Percentiles rank a stretch among this genome's conserved stretches.
These are phyloP conservation scores for Setaria italica DNA, from an alignment of 202 grass and related monocot species.

Conservation along the genomic window DNA sequence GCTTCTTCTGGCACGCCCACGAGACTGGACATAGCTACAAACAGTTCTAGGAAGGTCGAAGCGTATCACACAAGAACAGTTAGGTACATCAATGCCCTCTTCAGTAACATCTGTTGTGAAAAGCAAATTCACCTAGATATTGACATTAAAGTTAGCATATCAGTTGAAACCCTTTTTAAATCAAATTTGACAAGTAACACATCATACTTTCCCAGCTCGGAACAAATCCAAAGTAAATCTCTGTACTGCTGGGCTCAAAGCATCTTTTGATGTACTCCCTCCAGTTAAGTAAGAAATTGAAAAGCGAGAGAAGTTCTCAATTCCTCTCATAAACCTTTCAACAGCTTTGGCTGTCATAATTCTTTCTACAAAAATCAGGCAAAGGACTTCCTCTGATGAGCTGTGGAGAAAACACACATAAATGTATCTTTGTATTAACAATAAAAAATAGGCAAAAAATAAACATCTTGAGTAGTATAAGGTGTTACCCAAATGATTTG, in stretches of 20 bases:
- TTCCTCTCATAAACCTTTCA: conserved; percentile 79
- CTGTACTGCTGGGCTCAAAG: conserved; percentile 74
- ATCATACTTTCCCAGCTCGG: conserved; percentile 76
- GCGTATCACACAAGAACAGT: conserved; percentile 92
- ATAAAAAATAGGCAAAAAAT: conserved; percentile 15
- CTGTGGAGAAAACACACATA: conserved; percentile 53
- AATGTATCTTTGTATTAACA: conserved; percentile 10
- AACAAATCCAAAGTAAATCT: conserved; percentile 79
- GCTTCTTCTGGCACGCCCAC: conserved; percentile 73
- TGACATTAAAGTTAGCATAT: conserved; percentile 33
- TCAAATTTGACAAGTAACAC: conserved; percentile 29
- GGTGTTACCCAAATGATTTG: conserved; percentile 77
- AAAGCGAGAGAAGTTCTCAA: conserved; percentile 74
- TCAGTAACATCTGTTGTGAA: conserved; percentile 97
- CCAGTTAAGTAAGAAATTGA: conserved; percentile 89
- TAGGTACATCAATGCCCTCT: conserved; percentile 86
- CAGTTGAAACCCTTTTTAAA: conserved; percentile 29
- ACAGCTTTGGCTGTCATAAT: conserved; percentile 91
- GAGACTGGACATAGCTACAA: conserved; percentile 89
- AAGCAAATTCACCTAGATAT: conserved; percentile 81
- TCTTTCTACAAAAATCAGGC: conserved; percentile 96
- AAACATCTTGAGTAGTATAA: conserved; percentile 49
- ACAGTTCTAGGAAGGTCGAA: conserved; percentile 92
- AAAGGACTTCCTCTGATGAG: conserved; percentile 70
- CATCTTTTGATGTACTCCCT: conserved; percentile 76